phyloP scores from a whole-genome alignment of 2,329 filamentous ascomycete genomes.

The Neophaeococcomyces mojaviensis region DNA sequence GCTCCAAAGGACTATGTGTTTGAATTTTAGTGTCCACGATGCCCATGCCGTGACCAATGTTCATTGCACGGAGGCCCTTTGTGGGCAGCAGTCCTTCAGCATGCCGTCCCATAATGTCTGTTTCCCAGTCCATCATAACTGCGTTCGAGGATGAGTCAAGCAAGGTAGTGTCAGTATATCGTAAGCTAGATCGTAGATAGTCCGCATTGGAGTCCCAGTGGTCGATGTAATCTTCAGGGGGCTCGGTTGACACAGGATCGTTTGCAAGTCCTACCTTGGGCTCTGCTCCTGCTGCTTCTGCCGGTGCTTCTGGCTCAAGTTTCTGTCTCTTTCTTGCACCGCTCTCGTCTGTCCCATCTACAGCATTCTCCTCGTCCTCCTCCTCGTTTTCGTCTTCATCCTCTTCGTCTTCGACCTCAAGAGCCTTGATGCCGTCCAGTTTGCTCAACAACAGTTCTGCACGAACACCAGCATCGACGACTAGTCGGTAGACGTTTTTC shows the following conservation, averaged over 20 bases:
- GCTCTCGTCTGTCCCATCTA: slow-evolving; percentile 21
- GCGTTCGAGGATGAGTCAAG: slow-evolving; percentile 62
- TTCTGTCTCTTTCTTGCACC: slow-evolving; percentile 22
- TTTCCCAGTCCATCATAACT: slow-evolving; percentile 93
- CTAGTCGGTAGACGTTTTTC: slow-evolving; percentile 65
- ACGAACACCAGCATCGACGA: slow-evolving; percentile 82
- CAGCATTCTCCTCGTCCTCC: not conserved
- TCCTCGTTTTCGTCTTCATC: slow-evolving; percentile 30
- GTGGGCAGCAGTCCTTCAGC: slow-evolving; percentile 59
- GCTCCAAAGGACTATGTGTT: slow-evolving; percentile 53
- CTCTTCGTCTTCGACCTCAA: slow-evolving; percentile 43
- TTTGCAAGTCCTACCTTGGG: too few relatives aligned
- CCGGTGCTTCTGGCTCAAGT: slow-evolving; percentile 27
- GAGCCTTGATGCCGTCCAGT: slow-evolving; percentile 70
- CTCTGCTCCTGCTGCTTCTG: not conserved
- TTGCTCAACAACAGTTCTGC: slow-evolving; percentile 80
- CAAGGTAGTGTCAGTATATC: too few relatives aligned
- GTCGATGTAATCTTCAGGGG: slow-evolving; percentile 51
- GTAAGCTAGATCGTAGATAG: slow-evolving; percentile 53
- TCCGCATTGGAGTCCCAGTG: slow-evolving; percentile 51
- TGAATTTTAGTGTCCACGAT: slow-evolving; percentile 75
- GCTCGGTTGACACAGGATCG: too few relatives aligned
- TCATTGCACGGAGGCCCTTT: slow-evolving; percentile 63
- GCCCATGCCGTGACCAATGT: slow-evolving; percentile 85
- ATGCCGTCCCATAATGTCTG: slow-evolving; percentile 72